Conservation (phyloP, 2,329 filamentous ascomycete species). For the Fusarium domesticum region DNA sequence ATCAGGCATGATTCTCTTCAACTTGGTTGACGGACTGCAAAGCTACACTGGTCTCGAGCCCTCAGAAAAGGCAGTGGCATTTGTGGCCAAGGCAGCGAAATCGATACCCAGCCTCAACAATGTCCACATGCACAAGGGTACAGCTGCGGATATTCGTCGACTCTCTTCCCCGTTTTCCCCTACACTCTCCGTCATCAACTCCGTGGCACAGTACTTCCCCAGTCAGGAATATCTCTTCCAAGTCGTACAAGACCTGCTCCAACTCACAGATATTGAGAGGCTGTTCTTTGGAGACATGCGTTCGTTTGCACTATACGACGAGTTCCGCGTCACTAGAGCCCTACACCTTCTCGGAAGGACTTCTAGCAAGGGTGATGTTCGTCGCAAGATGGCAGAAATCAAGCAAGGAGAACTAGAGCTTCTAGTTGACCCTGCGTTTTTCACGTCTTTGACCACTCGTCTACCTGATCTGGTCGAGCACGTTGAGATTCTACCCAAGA, state of each 20-base stretch:
- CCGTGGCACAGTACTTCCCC: conserved; percentile 32
- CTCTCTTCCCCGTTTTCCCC: not conserved
- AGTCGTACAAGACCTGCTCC: conserved; percentile 16
- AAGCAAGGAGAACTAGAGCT: conserved; percentile 21
- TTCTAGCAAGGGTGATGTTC: conserved; percentile 6
- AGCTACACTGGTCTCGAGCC: conserved; percentile 32
- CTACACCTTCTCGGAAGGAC: conserved; percentile 1
- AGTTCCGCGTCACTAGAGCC: conserved; percentile 19
- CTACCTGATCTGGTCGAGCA: conserved; percentile 22
- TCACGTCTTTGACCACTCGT: conserved; percentile 14
- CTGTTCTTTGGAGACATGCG: conserved; percentile 27
- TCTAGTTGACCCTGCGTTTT: conserved; percentile 27
- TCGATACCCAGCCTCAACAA: conserved; percentile 15
- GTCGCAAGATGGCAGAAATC: conserved; percentile 11
- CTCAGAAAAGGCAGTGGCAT: conserved; percentile 18
- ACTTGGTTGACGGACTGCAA: conserved; percentile 17
- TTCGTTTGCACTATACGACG: conserved; percentile 14
- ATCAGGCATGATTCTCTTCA: conserved; percentile 35
- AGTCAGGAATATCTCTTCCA: conserved; percentile 23
- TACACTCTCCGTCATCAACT: conserved; percentile 27
- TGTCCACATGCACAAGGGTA: conserved; percentile 22
- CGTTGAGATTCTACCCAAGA: conserved; percentile 31
- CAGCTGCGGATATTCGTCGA: conserved; percentile 1
- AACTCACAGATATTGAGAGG: conserved; percentile 1
- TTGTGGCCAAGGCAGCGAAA: conserved; percentile 13